Percentiles rank a stretch among this genome's conserved stretches.
Evolutionary conservation across 164 flowering plant species (phyloP).

Genomic region (Nymphaea thermarum): DNA sequence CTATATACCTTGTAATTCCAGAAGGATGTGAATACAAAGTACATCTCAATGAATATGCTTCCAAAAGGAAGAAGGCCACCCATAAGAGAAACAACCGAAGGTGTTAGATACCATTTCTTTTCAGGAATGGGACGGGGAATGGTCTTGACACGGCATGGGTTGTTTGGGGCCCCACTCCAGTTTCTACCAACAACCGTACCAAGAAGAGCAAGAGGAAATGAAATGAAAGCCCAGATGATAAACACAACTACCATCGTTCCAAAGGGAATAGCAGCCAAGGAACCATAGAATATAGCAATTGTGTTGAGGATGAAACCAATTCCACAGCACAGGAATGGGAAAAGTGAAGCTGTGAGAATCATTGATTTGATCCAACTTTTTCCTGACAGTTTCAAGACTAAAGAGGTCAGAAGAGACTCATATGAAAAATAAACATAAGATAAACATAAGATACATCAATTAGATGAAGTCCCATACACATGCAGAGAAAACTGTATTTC

Average conservation of each 20-base stretch:
- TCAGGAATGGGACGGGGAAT: constrained; percentile 99
- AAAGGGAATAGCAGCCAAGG: constrained; percentile 97
- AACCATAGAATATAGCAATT: constrained; percentile 93
- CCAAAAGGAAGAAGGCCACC: constrained; percentile 99
- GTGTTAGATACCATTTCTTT: constrained; percentile 98
- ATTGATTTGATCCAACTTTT: constrained; percentile 96
- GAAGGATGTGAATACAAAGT: constrained; percentile 97
- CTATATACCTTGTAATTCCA: constrained; percentile 95
- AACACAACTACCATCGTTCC: constrained; percentile 97
- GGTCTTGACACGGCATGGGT: constrained; percentile 98
- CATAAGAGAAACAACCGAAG: constrained; percentile 89
- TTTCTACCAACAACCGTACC: constrained; percentile 98
- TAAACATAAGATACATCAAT: background rate
- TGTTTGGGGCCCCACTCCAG: constrained; percentile 98
- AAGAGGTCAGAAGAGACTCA: background rate
- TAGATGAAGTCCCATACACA: background rate
- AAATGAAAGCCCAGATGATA: constrained; percentile 92
- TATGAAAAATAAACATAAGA: background rate
- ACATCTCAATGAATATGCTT: constrained; percentile 97
- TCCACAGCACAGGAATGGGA: constrained; percentile 74
- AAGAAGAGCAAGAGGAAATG: constrained; percentile 94
- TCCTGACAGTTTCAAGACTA: constrained; percentile 34
- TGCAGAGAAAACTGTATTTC: background rate
- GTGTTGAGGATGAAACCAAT: constrained; percentile 82
- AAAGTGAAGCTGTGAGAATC: constrained; percentile 83